A percentile compares a stretch with the other conserved stretches of the same genome.
Conservation (phyloP, 345 rosid genomes). For the Eucalyptus caleyi region DNA sequence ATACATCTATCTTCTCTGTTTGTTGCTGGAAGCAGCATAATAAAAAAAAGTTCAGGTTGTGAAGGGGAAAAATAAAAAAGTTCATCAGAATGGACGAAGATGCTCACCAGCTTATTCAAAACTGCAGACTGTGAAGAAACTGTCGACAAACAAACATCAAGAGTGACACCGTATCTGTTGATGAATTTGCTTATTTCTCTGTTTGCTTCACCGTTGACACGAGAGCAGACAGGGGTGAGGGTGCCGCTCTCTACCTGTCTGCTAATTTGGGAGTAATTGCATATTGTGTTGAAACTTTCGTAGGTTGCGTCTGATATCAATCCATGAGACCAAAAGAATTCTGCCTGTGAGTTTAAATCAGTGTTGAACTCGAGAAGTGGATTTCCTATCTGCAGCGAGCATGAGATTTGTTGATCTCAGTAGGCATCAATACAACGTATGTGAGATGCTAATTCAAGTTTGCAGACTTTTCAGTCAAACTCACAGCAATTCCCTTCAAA, state of each 20-base stretch:
- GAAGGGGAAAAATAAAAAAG: background rate
- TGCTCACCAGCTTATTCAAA: constrained; percentile 6
- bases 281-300: background rate
- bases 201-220: background rate
- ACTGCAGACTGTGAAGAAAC: constrained; percentile 12
- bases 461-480: background rate
- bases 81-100: background rate
- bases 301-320: constrained; percentile 34
- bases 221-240: constrained; percentile 6
- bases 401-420: background rate
- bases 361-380: constrained; percentile 31
- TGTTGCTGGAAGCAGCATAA: constrained; percentile 1
- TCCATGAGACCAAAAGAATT: constrained; percentile 41
- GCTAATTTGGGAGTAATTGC: constrained; percentile 20
- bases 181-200: constrained; percentile 7
- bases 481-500: constrained; percentile 35
- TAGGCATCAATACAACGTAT: background rate
- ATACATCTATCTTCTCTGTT: constrained; percentile 17
- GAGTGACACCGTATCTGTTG: constrained; percentile 20
- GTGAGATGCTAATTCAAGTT: background rate
- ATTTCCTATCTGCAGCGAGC: constrained; percentile 28
- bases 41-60: background rate
- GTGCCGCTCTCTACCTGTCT: background rate
- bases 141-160: constrained; percentile 24
- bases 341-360: constrained; percentile 20